phyloP scores from a whole-genome alignment of 441 rosid species.

The Gossypium davidsonii region DNA sequence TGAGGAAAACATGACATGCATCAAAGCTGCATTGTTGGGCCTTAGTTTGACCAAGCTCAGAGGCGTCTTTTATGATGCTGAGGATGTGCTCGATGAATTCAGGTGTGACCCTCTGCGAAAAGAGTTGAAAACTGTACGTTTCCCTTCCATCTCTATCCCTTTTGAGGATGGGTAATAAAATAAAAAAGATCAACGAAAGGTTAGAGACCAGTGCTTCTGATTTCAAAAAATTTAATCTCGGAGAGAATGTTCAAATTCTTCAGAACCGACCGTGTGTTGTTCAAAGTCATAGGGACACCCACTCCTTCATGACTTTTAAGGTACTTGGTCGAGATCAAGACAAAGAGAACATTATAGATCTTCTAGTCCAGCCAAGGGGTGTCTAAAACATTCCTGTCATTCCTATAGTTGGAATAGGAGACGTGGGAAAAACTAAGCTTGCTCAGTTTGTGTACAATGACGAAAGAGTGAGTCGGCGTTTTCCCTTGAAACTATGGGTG shows the following conservation, averaged over 20 bases:
- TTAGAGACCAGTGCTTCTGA: not conserved
- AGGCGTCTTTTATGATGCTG: not conserved
- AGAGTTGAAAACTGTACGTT: not conserved
- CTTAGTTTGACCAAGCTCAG: not conserved
- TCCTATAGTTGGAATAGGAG: constrained; percentile 21
- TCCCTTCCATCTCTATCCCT: not conserved
- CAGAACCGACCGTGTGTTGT: not conserved
- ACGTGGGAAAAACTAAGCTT: constrained; percentile 35
- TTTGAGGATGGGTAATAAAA: not conserved
- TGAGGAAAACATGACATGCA: not conserved
- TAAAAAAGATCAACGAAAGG: not conserved
- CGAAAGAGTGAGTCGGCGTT: constrained; percentile 10
- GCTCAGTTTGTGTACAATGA: constrained; percentile 29
- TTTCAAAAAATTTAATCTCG: not conserved
- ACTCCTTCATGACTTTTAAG: not conserved
- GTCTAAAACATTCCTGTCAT: not conserved
- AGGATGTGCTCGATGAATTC: constrained; percentile 1
- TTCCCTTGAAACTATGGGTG: constrained; percentile 27
- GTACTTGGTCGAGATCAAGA: not conserved
- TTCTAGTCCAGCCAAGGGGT: not conserved
- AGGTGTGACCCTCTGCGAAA: not conserved
- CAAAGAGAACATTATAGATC: not conserved
- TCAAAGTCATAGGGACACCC: not conserved
- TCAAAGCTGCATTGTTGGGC: not conserved
- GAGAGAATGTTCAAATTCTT: not conserved